Base-by-base conservation (phyloP, 768 basidiomycete genomes). In the Pleurotus pulmonarius region DNA sequence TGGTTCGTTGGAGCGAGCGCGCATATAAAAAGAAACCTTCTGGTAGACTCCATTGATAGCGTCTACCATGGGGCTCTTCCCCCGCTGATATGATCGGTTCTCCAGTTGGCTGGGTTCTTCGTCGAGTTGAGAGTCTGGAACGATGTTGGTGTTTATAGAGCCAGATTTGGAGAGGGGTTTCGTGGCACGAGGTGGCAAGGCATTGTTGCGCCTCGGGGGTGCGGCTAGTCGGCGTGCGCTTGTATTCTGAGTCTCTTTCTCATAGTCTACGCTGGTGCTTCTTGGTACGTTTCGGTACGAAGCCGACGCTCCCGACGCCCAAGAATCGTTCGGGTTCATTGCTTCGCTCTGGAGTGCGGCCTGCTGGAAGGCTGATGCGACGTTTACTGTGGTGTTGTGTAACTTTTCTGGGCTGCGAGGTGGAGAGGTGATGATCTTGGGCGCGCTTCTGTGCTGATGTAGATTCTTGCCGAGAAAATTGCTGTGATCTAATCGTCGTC, bases 381-480 rank as follows among this genome's bases (percentile, higher is more conserved):
- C 87, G 70, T 91, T 89, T 49, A 94, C 92, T 16, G 90, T 87
- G 45, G 92, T 94, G 70, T 91, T 90, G 64, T 88, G 88, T 58
- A 90, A 89, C 77, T 77, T 83, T 63, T 84, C 79, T 41, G 90
- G 90, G 51, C 85, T 76, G n/a, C 39, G 51, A 20, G 78, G 78
- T 13, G 73, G 71, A 46, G 71, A 68, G 63, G 67, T 78, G 65
- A 69, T 79, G 66, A 73, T 74, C 72, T 67, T 77, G 29, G 76
- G 71, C 18, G 67, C 73, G 46, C 73, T 83, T 82, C 44, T 82
- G 78, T 7, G 86, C 85, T 41, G 85, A 87, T 75, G 70, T 52
- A 70, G 67, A 56, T 71, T 71, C 76, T 87, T 89, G 58, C 84
- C 85, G 69, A 90, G 83, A 67, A 92, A 91, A 49, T 87, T 79